A percentile compares a stretch with the other conserved stretches of the same genome.
Evolutionary conservation across 2,329 filamentous ascomycete species (phyloP).

Genomic region (Arthrobotrys megalospora): DNA sequence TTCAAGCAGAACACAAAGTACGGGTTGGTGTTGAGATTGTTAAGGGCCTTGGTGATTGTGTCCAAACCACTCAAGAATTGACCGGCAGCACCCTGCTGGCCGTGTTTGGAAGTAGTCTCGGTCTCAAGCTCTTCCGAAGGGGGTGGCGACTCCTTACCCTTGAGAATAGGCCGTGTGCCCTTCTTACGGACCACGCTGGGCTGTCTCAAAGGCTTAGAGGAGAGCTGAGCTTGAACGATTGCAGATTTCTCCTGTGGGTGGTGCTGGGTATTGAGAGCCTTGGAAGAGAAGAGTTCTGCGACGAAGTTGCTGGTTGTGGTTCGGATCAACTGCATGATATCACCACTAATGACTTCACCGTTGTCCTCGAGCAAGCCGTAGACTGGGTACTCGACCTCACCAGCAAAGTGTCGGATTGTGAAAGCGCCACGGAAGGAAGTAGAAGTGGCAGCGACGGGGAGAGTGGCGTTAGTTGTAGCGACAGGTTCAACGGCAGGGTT

Average conservation of each 20-base stretch:
- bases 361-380: conserved; percentile 93
- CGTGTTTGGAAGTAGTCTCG: conserved; percentile 34
- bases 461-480: conserved; percentile 76
- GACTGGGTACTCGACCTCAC: conserved; percentile 93
- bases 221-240: conserved; percentile 95
- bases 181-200: conserved; percentile 92
- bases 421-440: conserved; percentile 77
- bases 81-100: conserved; percentile 87
- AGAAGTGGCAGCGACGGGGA: conserved; percentile 82
- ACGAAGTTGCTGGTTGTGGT: conserved; percentile 91
- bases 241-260: conserved; percentile 91
- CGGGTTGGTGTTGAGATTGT: conserved; percentile 84
- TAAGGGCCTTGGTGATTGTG: conserved; percentile 89
- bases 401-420: conserved; percentile 93
- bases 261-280: conserved; percentile 90
- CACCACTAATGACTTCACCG: conserved; percentile 93
- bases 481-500: conserved; percentile 89
- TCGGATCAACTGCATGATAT: conserved; percentile 93
- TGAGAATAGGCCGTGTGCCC: conserved; percentile 70
- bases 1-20: conserved; percentile 99
- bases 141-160: conserved; percentile 68
- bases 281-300: conserved; percentile 92
- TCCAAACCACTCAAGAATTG: conserved; percentile 92
- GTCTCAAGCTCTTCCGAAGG: conserved; percentile 67
- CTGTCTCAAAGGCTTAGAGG: conserved; percentile 91